Base-by-base conservation (phyloP, 2,329 filamentous ascomycete species). In the Phyllosticta capitalensis region DNA sequence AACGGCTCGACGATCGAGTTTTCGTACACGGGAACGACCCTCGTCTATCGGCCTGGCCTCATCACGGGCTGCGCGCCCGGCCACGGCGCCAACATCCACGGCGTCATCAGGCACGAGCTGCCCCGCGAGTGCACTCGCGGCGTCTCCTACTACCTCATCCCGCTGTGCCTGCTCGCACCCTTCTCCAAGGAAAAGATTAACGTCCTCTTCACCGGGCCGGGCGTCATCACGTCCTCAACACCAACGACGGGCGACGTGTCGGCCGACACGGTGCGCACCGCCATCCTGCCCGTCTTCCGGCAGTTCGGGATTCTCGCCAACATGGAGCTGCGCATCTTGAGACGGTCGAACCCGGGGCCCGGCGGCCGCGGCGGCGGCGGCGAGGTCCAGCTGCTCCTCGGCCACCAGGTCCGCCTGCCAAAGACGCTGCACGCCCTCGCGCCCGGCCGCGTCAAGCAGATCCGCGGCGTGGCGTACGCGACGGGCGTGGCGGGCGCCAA, bases 1-100 rank as follows among this genome's bases (percentile, higher is more conserved):
- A 99, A 99, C 79, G 94, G 94, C 75, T 89, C 89, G 61, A 86
- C 88, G 59, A 90, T 97, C 76, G 92, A 96, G 69, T 96, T 99
- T 66, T 96, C 91, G 10, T 94, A 95, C 76, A 96, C 91, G 1
- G 94, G 94, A 70, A 97, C 94, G 0, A 92, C 90, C 1, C 83
- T 99, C 59, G 87, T 92, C 45, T 99, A 95, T 76, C 88, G 89
- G 65, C 94, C 94, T 0, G 94, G 94, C 38, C 79, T 99, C 49
- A 95, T 99, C 68, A 94, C 90, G 0, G 94, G 94, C 63, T 88
- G 86, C 53, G 84, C 88, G 22, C 80, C 88, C 20, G 90, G 90
- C 19, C 81, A 86, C 55, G 90, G 90, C 67, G 86, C 89, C 45
- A 79, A 82, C 53, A 82, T 72, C 61, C 73, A 85, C 67, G 89